These are phyloP conservation scores for Sporothrix phasma DNA, from an alignment of 2,329 filamentous ascomycete genomes.

Conservation along the genomic window DNA sequence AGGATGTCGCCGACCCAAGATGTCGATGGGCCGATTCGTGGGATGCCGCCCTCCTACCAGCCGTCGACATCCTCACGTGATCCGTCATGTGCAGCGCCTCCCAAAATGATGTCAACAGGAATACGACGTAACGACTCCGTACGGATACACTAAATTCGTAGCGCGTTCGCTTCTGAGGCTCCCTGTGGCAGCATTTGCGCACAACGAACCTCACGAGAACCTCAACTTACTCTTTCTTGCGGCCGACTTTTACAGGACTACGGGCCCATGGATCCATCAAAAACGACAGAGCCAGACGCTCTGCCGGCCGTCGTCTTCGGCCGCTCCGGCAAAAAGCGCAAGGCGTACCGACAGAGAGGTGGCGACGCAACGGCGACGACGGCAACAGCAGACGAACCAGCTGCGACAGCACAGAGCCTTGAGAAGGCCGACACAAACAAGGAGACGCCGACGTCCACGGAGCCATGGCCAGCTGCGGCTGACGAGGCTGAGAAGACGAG, in stretches of 20 bases:
- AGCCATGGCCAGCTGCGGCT: not conserved
- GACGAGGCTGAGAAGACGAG: not conserved
- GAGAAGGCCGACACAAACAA: not conserved
- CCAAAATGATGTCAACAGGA: slow-evolving; percentile 3
- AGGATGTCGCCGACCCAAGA: no score
- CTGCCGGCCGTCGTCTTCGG: slow-evolving; percentile 37
- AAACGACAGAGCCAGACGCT: slow-evolving; percentile 14
- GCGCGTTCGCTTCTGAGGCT: not conserved
- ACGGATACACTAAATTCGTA: not conserved
- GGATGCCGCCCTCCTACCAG: not conserved
- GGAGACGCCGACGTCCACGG: not conserved
- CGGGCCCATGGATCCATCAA: not conserved
- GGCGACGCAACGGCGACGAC: not conserved
- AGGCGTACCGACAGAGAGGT: slow-evolving; percentile 44
- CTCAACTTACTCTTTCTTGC: not conserved
- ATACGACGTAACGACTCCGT: no score
- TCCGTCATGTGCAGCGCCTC: not conserved
- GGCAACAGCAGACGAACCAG: not conserved
- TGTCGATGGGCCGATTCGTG: no score
- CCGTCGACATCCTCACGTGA: not conserved
- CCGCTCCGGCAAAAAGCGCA: slow-evolving; percentile 49
- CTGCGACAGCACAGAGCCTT: not conserved
- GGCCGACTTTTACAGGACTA: not conserved
- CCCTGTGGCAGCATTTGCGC: not conserved
- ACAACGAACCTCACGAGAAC: not conserved